Conservation (phyloP, 225 moss, liverwort and hornwort species). For the Neckera pumila region DNA sequence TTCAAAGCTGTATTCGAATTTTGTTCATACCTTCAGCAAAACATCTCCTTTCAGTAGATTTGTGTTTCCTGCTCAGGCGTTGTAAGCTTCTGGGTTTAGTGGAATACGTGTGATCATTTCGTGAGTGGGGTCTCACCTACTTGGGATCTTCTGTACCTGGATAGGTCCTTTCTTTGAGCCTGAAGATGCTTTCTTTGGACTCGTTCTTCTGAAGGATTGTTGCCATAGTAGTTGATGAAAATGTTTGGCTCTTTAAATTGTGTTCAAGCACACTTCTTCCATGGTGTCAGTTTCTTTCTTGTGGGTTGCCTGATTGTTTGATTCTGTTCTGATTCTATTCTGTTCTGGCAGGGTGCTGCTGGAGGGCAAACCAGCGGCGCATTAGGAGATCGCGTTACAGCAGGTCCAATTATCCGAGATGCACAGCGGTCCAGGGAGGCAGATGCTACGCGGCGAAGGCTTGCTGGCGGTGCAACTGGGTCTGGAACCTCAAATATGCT, state of each 20-base stretch:
- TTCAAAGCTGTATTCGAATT: not conserved
- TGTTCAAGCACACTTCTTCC: not conserved
- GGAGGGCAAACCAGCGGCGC: conserved; percentile 61
- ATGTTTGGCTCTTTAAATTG: not conserved
- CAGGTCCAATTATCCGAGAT: conserved; percentile 56
- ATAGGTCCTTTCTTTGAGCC: not conserved
- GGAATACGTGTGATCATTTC: not conserved
- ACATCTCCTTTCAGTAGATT: not conserved
- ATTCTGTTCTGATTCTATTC: not conserved
- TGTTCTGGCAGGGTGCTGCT: conserved; percentile 7
- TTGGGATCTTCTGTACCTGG: not conserved
- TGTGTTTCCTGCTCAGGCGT: not conserved
- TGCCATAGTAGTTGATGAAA: not conserved
- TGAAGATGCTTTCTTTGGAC: not conserved
- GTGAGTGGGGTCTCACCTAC: not conserved
- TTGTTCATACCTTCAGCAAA: not conserved
- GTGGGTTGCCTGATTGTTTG: not conserved
- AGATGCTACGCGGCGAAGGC: conserved; percentile 63
- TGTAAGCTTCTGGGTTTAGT: not conserved
- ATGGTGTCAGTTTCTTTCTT: not conserved
- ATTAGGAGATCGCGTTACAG: conserved; percentile 35
- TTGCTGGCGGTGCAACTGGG: conserved; percentile 44
- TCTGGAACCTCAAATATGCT: conserved; percentile 42
- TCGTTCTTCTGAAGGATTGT: not conserved
- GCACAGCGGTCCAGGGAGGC: conserved; percentile 57